phyloP scores from a whole-genome alignment of 345 rosid species.

The Eutrema heterophyllum region DNA sequence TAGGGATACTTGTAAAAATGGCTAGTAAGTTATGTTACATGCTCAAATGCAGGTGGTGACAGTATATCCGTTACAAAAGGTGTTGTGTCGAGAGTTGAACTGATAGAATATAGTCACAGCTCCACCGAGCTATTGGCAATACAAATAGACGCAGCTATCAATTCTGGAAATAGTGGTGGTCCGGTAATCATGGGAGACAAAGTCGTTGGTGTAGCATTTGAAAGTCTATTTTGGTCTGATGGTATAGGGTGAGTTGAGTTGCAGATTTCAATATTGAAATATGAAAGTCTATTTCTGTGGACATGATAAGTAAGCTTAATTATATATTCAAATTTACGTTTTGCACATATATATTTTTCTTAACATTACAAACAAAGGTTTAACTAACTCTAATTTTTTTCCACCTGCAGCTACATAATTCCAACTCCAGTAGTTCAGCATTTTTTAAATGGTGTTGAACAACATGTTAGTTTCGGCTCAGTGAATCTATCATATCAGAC shows the following conservation, averaged over 20 bases:
- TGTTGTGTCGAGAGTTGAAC: conserved; percentile 74
- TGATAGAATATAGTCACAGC: conserved; percentile 59
- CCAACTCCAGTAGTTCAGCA: background rate
- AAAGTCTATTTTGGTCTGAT: conserved; percentile 58
- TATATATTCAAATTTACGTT: background rate
- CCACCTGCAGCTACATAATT: conserved; percentile 19
- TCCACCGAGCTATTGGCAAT: conserved; percentile 64
- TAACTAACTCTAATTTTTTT: background rate
- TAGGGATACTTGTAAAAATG: too few relatives aligned
- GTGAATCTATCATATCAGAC: conserved; percentile 46
- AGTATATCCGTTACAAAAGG: conserved; percentile 77
- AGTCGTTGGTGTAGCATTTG: conserved; percentile 74
- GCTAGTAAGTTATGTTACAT: too few relatives aligned
- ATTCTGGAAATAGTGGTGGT: conserved; percentile 71
- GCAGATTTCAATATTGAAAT: too few relatives aligned
- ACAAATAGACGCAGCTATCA: conserved; percentile 80
- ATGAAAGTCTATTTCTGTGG: too few relatives aligned
- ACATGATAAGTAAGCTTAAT: background rate
- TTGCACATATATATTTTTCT: too few relatives aligned
- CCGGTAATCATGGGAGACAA: conserved; percentile 69
- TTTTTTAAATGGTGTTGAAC: background rate
- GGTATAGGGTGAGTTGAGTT: conserved; percentile 35
- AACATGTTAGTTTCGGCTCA: conserved; percentile 58
- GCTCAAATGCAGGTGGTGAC: conserved; percentile 50
- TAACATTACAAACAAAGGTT: too few relatives aligned